These are phyloP conservation scores for Malassezia furfur DNA, from an alignment of 1,284 basidiomycete species.

Conservation along the genomic window DNA sequence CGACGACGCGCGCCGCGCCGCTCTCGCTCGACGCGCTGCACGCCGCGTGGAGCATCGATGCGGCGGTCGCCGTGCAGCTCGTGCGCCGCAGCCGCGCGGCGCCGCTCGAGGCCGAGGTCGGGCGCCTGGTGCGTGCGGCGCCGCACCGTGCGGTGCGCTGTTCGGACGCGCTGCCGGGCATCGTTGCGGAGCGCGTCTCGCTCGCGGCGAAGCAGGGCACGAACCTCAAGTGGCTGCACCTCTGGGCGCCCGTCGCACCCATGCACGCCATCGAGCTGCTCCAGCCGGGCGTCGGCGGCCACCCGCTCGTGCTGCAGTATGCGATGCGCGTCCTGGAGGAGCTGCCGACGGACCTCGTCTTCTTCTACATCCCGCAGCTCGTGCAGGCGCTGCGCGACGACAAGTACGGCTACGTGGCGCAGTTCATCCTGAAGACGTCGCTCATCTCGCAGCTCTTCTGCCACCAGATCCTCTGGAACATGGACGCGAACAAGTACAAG, in stretches of 20 bases:
- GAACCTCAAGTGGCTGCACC: conserved; percentile 60
- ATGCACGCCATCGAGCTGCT: conserved; percentile 51
- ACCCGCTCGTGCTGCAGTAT: conserved; percentile 85
- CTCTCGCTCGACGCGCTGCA: conserved; percentile 3
- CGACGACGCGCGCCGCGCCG: conserved; percentile 43
- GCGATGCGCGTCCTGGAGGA: conserved; percentile 90
- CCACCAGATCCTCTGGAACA: conserved; percentile 99
- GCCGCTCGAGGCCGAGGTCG: conserved; percentile 61
- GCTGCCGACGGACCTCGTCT: conserved; percentile 86
- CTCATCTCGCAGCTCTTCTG: conserved; percentile 97
- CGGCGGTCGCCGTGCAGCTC: conserved; percentile 71
- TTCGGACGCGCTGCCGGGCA: conserved; percentile 68
- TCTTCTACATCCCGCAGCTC: conserved; percentile 98
- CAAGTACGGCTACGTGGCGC: conserved; percentile 70
- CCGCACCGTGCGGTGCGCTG: conserved; percentile 64
- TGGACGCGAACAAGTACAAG: conserved; percentile 95
- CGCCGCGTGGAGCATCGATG: conserved; percentile 68
- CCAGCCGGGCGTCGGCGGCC: conserved; percentile 49
- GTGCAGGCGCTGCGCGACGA: conserved; percentile 86
- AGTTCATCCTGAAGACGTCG: conserved; percentile 93
- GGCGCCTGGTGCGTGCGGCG: conserved; percentile 63
- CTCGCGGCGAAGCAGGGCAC: conserved; percentile 51
- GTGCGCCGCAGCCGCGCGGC: conserved; percentile 72
- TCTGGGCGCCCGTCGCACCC: conserved; percentile 83
- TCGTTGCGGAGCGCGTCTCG: conserved; percentile 54